Base-by-base conservation (phyloP, 306 rosid genomes). In the Lathyrus oleraceus region DNA sequence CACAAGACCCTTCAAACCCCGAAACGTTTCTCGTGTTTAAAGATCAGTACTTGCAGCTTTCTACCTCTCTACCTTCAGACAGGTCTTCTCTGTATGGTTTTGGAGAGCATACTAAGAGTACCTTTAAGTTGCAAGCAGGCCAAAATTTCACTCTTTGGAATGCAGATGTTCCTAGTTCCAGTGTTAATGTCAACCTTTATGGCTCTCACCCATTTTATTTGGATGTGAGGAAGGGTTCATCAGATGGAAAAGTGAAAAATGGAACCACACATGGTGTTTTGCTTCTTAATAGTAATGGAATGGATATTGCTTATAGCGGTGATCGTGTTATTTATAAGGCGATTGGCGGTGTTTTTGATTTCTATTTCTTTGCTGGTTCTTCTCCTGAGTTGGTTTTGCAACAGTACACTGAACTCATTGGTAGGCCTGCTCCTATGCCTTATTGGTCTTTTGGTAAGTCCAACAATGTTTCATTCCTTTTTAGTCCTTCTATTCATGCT, bases 371-470 rank as follows among this genome's bases (percentile, higher is more conserved):
- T 12, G 80, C 88, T 0, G 98, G 98, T 35, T 85, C 95, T 0
- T 76, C 88, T 2, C 96, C 96, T 1, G 87, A 81, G 15, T 38
- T 78, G 75, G 96, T 89, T 59, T 66, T 86, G 75, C 90, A 89
- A 5, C 98, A 92, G 80, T 89, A 88, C 39, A 92, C 96, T 4
- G 78, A 84, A 76, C 72, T 92, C 65, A 79, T 89, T 65, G 98
- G 98, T 8, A 86, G 93, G 45, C 98, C 96, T 59, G 74, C 88
- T 40, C 95, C 89, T 0, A 83, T 92, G 93, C 96, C 93, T 9
- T 92, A 88, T 30, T 92, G 96, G 98, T 89, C 96, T 35, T 92
- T 93, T 36, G 98, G 98, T 93, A 85, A 77, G 86, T 77, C 63
- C 40, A 42, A 7, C 45, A 36, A 2, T 27, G 8, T 57, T 7